Evolutionary conservation across 2,329 filamentous ascomycete species (phyloP).

Genomic region (Emydomyces testavorans): DNA sequence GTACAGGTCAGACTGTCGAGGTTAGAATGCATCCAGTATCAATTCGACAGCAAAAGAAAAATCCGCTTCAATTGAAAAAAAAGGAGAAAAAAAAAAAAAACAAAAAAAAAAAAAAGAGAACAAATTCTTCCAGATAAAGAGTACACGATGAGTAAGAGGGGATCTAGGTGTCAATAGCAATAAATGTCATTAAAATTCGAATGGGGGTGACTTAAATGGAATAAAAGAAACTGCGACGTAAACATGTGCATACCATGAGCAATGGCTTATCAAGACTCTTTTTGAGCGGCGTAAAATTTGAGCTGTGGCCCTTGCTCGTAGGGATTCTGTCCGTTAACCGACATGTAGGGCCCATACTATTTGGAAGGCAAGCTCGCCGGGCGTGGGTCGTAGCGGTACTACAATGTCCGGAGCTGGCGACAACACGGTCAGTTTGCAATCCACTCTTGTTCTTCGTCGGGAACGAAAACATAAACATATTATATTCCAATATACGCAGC

Average conservation of each 20-base stretch:
- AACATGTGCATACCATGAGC: not conserved
- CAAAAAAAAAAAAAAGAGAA: not conserved
- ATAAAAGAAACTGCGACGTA: not conserved
- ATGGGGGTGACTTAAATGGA: not conserved
- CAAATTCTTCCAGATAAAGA: not conserved
- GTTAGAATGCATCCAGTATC: slow-evolving; percentile 6
- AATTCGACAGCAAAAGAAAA: too few relatives aligned
- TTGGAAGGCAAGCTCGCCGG: not conserved
- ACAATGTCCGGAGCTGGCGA: not conserved
- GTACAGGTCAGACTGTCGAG: slow-evolving; percentile 5
- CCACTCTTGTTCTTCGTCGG: not conserved
- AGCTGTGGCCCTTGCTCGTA: not conserved
- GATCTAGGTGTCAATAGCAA: not conserved
- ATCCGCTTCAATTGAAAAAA: too few relatives aligned
- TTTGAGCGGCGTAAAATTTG: not conserved
- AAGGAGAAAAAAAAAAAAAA: too few relatives aligned
- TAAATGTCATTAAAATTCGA: not conserved
- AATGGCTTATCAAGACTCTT: not conserved
- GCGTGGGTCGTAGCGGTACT: not conserved
- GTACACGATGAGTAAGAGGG: not conserved
- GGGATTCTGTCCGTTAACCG: not conserved
- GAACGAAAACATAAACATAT: not conserved
- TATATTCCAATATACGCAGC: not conserved
- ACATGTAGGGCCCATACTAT: not conserved
- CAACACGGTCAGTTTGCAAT: not conserved